Evolutionary conservation across 164 flowering plant species (phyloP), one percentile per base, ranked within the genome.

Genomic region (Houttuynia cordata): DNA sequence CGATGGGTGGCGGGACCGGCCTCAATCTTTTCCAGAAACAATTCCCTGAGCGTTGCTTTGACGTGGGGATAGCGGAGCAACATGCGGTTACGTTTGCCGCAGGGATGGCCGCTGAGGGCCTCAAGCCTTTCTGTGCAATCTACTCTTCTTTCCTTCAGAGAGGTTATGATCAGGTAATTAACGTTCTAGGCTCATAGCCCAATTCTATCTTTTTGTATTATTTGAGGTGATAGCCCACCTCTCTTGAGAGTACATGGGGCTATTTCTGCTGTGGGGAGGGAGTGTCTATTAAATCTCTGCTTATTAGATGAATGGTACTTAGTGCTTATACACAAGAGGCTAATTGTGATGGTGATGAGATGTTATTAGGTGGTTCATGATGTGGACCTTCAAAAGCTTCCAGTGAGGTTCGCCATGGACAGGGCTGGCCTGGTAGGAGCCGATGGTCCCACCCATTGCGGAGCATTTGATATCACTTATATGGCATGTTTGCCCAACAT

Each of bases 21-120:
- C 77, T 80, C 3, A 78, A 76, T 61, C 25, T 65, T 4, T 80
- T 80, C 62, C 81, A 76, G 53, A 76, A 76, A 55, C 70, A n/a
- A 9, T 78, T 80, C 53, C 84, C 81, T 0, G 59, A 61, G n/a
- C 59, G 79, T 34, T 78, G 81, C 47, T 80, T 80, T 8, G 84
- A 80, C 53, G 81, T 78, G 19, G 81, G 84, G n/a, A 80, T 80
- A 3, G 84, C 84, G 6, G 84, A 80, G 59, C 84, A 80, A 56
- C 84, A 80, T 73, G 84, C 84, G n/a, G 80, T 80, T 0, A 80
- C 84, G 19, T 80, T 80, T 53, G 81, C 84, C 18, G 84, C 84
- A 40, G 84, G 84, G 21, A 63, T 80, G n/a, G 81, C 84, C 37
- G 51, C 73, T 24, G 82, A 78, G 66, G 84, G 84, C 12, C 70